Evolutionary conservation across 2,329 filamentous ascomycete genomes (phyloP), one percentile per base, ranked within the genome.

Genomic region (Paecilomyces niveus): DNA sequence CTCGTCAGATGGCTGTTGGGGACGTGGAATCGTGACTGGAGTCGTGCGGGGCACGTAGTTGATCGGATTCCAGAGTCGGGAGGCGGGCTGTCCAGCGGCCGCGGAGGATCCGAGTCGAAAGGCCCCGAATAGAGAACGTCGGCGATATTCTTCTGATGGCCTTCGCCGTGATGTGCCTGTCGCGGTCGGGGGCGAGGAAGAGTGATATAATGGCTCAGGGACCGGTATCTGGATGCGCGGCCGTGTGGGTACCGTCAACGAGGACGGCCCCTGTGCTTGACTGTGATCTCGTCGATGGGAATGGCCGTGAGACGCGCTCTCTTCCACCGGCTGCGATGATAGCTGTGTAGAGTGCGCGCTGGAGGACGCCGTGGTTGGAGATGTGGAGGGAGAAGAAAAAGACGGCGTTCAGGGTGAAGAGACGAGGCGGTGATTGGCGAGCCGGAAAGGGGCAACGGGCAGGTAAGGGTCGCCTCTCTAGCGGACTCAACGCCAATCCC

Each of bases 1-100:
- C 59, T 74, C 72, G 67, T 70, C 66, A 6, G 69, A 72, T 57
- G 53, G 51, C 50, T 61, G 60, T 56, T 58, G 64, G 39, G 71
- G 65, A 54, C 72, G 71, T 29, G 73, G 68, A 56, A 80, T 64
- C 21, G 74, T 74, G 39, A 81, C 70, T 58, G 79, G 79, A 54
- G 80, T 81, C 32, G 75, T 73, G 59, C 82, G 80, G 49, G 83
- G 84, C 54, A 84, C 81, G 72, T 83, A 80, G 68, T 86, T 86
- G 66, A 84, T 78, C 39, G 84, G 84, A 69, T 85, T 85, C 74
- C 83, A 84, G 61, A 86, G 78, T 58, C 82, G 78, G 57, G 81
- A 79, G 33, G 80, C 75, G 57, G 78, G 75, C 32, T 72, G 70
- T 50, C 66, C 61, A 62, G 67, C 60, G 63, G 62, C 63, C 60